Evolutionary conservation across 2,329 filamentous ascomycete species (phyloP), one percentile per base, ranked within the genome.

Genomic region (Penicillium sp.): DNA sequence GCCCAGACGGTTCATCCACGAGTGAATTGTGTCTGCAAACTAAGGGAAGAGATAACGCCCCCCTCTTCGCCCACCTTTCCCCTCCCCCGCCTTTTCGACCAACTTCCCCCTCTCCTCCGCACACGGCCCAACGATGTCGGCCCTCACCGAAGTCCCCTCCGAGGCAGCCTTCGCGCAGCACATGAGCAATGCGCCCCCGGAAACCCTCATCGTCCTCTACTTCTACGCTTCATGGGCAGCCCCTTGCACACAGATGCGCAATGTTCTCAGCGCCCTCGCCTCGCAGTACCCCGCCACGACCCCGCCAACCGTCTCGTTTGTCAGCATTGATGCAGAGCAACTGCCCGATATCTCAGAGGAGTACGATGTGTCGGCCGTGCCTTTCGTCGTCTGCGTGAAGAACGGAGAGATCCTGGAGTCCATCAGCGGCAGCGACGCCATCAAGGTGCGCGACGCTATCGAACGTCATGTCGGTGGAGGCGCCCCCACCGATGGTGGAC

Each of bases 221-320:
- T 99, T 99, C 81, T 90, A 97, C 74, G 92, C 94, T 18, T 90
- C 92, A 62, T 99, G 94, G 94, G 94, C 94, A 26, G 92, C 92
- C 55, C 94, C 94, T 42, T 97, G 94, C 81, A 87, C 90, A 60
- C 92, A 97, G 77, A 97, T 97, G 92, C 86, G 85, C 64, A 89
- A 87, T 47, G 89, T 97, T 65, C 85, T 99, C 61, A 82, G 85
- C 69, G 89, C 91, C 19, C 89, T 99, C 62, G 92, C 93, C 61
- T 86, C 87, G 68, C 91, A 92, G 72, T 96, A 96, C 77, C 86
- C 91, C 58, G 81, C 84, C 67, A 81, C 84, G 61, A 78, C 82
- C 60, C 86, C 89, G 37, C 81, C 82, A 14, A 79, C 82, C 52
- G 89, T 92, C 63, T 86, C 86, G 64, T 99, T 96, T 87, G 84